These are phyloP conservation scores for Sutorius eximius DNA, from an alignment of 1,284 basidiomycete genomes.

Conservation along the genomic window DNA sequence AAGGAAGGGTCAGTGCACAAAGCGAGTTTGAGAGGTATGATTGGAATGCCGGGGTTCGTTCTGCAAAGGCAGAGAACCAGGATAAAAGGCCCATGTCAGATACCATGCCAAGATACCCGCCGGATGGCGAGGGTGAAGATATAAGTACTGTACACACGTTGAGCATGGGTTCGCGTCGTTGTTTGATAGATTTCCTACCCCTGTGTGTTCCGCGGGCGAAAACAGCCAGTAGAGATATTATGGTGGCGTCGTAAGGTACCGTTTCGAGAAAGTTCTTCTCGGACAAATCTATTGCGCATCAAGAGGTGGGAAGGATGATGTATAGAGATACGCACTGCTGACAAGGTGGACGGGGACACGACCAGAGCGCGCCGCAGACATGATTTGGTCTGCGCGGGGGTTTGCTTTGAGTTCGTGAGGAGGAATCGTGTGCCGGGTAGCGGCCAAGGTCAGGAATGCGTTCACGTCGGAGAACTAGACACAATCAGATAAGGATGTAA, in stretches of 20 bases:
- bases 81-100: slow-evolving; percentile 61
- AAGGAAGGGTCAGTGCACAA: slow-evolving; percentile 58
- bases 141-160: slow-evolving; percentile 47
- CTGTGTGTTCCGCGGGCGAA: slow-evolving; percentile 72
- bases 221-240: slow-evolving; percentile 60
- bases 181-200: slow-evolving; percentile 41
- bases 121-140: slow-evolving; percentile 39
- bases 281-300: slow-evolving; percentile 57
- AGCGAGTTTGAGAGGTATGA: slow-evolving; percentile 59
- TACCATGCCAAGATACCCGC: slow-evolving; percentile 53
- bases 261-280: slow-evolving; percentile 75
- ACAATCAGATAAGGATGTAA: slow-evolving; percentile 11
- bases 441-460: slow-evolving; percentile 76
- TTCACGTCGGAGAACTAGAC: slow-evolving; percentile 77
- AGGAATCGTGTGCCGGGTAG: slow-evolving; percentile 65
- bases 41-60: slow-evolving; percentile 47
- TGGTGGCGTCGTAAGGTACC: slow-evolving; percentile 59
- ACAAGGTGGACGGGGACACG: slow-evolving; percentile 70
- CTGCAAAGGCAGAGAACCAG: slow-evolving; percentile 61
- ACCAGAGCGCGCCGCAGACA: slow-evolving; percentile 69
- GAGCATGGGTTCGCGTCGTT: slow-evolving; percentile 4
- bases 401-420: slow-evolving; percentile 59
- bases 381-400: slow-evolving; percentile 61
- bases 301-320: background rate
- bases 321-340: slow-evolving; percentile 58